Conservation (phyloP, 768 basidiomycete species). For the Nevesoporus exiguus region DNA sequence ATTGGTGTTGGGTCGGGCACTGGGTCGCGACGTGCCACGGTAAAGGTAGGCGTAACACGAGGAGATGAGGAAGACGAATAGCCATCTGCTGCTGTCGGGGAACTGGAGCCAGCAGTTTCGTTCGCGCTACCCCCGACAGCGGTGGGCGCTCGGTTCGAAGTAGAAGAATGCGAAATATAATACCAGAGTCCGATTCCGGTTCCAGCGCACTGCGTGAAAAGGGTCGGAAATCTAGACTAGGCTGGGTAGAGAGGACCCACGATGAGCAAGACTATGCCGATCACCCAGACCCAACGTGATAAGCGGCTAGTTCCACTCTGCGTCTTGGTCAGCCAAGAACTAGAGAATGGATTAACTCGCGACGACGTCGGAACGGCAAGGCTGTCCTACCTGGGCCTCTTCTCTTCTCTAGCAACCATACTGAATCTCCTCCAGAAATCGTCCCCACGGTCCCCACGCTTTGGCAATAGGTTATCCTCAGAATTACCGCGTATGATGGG, state of each 20-base stretch:
- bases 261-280: slow-evolving; percentile 56
- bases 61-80: slow-evolving; percentile 27
- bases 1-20: slow-evolving; percentile 21
- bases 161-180: slow-evolving; percentile 51
- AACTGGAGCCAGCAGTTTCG: slow-evolving; percentile 32
- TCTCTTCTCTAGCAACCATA: slow-evolving; percentile 73
- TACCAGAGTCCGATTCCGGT: slow-evolving; percentile 59
- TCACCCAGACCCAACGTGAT: slow-evolving; percentile 67
- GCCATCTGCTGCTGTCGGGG: slow-evolving; percentile 13
- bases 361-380: neutral
- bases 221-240: neutral
- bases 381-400: slow-evolving; percentile 43
- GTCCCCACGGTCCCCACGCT: slow-evolving; percentile 70
- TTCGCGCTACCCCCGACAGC: slow-evolving; percentile 62
- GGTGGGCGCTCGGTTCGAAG: slow-evolving; percentile 50
- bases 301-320: slow-evolving; percentile 48
- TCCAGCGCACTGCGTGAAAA: slow-evolving; percentile 40
- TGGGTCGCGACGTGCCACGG: slow-evolving; percentile 42
- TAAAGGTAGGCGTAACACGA: slow-evolving; percentile 61
- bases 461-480: slow-evolving; percentile 66
- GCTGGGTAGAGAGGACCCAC: slow-evolving; percentile 32
- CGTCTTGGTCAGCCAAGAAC: slow-evolving; percentile 68
- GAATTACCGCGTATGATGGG: slow-evolving; percentile 64
- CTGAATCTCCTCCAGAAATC: slow-evolving; percentile 88
- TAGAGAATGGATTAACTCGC: slow-evolving; percentile 22